Percentiles rank a stretch among this genome's conserved stretches.
phyloP scores from a whole-genome alignment of 2,329 filamentous ascomycete genomes.

The Cercospora sp. region DNA sequence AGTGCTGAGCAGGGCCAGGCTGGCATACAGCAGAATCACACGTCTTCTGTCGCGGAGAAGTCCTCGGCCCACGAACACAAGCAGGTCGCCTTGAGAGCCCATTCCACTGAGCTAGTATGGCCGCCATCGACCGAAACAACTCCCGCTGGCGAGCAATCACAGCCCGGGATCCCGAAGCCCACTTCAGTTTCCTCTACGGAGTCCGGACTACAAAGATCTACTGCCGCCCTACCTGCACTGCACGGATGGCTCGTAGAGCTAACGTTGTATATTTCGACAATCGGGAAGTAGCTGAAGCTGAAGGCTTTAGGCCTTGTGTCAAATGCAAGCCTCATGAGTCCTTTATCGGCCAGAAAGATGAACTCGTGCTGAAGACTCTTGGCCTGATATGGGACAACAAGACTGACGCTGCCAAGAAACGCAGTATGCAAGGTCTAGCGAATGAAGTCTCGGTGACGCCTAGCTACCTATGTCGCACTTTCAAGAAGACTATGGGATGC shows the following conservation, averaged over 20 bases:
- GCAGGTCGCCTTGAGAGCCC: background rate
- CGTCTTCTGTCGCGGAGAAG: too few relatives aligned
- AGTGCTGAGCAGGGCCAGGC: too few relatives aligned
- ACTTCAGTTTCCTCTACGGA: constrained; percentile 53
- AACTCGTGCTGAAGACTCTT: background rate
- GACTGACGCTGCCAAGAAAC: background rate
- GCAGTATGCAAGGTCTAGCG: constrained; percentile 46
- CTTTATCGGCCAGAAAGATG: constrained; percentile 4
- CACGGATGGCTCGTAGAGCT: constrained; percentile 59
- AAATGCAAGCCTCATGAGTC: constrained; percentile 53
- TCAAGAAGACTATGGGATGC: constrained; percentile 44
- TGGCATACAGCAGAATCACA: too few relatives aligned
- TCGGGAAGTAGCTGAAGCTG: constrained; percentile 48
- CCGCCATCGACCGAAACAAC: background rate
- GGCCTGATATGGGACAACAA: background rate
- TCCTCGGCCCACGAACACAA: background rate
- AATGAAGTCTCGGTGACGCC: constrained; percentile 55
- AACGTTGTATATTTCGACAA: constrained; percentile 58
- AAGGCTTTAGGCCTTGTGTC: constrained; percentile 59
- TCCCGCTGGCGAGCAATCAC: constrained; percentile 22
- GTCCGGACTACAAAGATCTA: constrained; percentile 60
- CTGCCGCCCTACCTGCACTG: constrained; percentile 62
- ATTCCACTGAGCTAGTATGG: background rate
- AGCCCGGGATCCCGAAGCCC: constrained; percentile 19
- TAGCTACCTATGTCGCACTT: constrained; percentile 60